Conservation (phyloP, 345 rosid genomes). For the Rhizophora mangle region DNA sequence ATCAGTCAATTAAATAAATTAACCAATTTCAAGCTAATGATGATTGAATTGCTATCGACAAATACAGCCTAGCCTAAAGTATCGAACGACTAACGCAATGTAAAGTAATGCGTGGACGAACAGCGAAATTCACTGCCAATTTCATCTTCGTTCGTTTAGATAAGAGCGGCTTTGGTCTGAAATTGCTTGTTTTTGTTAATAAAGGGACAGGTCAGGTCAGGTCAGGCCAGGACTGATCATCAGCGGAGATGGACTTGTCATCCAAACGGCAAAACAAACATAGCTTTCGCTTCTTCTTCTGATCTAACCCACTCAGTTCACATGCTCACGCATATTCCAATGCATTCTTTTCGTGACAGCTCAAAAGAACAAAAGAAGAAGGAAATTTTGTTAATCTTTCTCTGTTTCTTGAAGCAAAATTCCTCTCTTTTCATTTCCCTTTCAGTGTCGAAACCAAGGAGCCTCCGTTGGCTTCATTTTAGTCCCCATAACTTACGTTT, state of each 20-base stretch:
- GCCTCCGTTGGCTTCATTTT: conserved; percentile 22
- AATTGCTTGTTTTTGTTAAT: neutral
- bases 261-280: conserved; percentile 49
- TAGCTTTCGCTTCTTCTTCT: conserved; percentile 28
- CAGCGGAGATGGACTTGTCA: conserved; percentile 37
- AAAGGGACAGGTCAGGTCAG: neutral
- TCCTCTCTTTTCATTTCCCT: conserved; percentile 31
- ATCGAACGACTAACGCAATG: too few species aligned
- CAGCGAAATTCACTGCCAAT: too few species aligned
- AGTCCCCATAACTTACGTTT: conserved; percentile 36
- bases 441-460: conserved; percentile 11
- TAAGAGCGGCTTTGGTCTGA: too few species aligned
- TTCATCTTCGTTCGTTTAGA: too few species aligned
- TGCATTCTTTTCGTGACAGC: neutral
- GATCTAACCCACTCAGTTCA: too few species aligned
- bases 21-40: too few species aligned
- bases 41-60: too few species aligned
- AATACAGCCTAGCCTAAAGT: too few species aligned
- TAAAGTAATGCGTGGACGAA: too few species aligned
- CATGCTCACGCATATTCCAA: neutral
- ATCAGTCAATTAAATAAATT: too few species aligned
- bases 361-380: neutral
- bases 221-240: neutral
- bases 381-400: conserved; percentile 9
- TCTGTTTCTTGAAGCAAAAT: conserved; percentile 73